Evolutionary conservation across 1,139 yeast species (phyloP), one percentile per base, ranked within the genome.

Genomic region (Candida sanyaensis): DNA sequence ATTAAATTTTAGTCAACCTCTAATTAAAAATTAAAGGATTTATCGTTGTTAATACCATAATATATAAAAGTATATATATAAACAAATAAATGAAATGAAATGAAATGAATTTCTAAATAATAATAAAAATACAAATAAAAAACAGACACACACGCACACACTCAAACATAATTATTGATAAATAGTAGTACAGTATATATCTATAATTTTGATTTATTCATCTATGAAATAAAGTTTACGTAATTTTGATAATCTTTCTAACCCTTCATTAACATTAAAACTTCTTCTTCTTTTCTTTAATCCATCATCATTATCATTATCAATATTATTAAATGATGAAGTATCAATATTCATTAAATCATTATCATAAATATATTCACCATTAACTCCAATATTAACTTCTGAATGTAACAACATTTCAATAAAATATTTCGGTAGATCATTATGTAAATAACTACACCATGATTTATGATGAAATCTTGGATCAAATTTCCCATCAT

Each of bases 1-100:
- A 37, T 71, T 91, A 47, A 97, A 92, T 62, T 93, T 92, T 66
- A 86, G 87, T 55, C 68, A 68, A 23, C 79, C 82, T 62, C 64
- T 47, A 23, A 46, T 13, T 41, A 42, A 47, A 30, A 12, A 33
- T 17, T 17, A 17, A 3, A 17, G 21, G 21, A 17, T 17, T 2
- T 17, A 17, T 3, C 21, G 21, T 17, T 17, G 21, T 17, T 17
- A 17, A 17, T 17, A 17, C 3, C 21, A 17, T 17, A 17, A 17
- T 17, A 17, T 17, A 17, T 17, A 17, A 2, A 17, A 2, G 3
- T 2, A 17, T 17, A 17, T 17, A 17, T 17, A 17, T 17, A 17
- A n/a, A n/a, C n/a, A n/a, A n/a, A n/a, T 17, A 17, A 17, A 17
- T 17, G 21, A 17, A n/a, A n/a, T n/a, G n/a, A n/a, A n/a, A 17